Base-by-base conservation (phyloP, 1,284 basidiomycete species). In the Golubevia sp. region DNA sequence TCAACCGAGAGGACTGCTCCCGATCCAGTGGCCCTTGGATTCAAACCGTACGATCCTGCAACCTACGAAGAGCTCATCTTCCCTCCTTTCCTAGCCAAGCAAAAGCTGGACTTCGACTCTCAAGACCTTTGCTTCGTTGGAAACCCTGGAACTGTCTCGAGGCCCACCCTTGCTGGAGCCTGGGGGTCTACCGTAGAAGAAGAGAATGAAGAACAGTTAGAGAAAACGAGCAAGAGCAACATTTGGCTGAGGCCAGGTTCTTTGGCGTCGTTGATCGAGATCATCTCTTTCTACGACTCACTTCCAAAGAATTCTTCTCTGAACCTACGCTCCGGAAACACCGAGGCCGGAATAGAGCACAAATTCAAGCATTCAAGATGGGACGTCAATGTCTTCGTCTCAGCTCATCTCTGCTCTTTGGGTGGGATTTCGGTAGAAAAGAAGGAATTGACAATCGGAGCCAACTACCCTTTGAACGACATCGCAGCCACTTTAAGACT, bases 31-130 rank as follows among this genome's bases (percentile, higher is more conserved):
- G 60, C 56, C 0, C 78, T 83, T 70, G 58, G 58, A n/a, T 73
- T 77, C 64, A 78, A 80, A 61, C 72, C 82, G 2, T 85, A 85
- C 64, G 68, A 71, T 13, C 74, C 80, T 7, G 66, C 68, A 6
- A 74, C 71, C 2, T 34, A 34, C 11, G 5, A 66, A 24, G 84
- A 85, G 55, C 75, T 83, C 61, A 83, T 85, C 64, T 84, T 76
- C 67, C 84, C 84, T 4, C 75, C 84, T 1, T 77, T 68, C 44
- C 71, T 84, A 15, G 58, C 62, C 18, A 79, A 77, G 51, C 67
- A 74, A 52, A 15, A 56, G 23, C 52, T 49, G 55, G 24, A 63
- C 11, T 77, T 65, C n/a, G 74, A 76, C 55, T 20, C 58, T 18
- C 68, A 76, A 49, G 71, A 77, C 26, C 56, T 77, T 21, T 71